phyloP scores from a whole-genome alignment of 1,139 yeast species.

The Ashbya aceris region DNA sequence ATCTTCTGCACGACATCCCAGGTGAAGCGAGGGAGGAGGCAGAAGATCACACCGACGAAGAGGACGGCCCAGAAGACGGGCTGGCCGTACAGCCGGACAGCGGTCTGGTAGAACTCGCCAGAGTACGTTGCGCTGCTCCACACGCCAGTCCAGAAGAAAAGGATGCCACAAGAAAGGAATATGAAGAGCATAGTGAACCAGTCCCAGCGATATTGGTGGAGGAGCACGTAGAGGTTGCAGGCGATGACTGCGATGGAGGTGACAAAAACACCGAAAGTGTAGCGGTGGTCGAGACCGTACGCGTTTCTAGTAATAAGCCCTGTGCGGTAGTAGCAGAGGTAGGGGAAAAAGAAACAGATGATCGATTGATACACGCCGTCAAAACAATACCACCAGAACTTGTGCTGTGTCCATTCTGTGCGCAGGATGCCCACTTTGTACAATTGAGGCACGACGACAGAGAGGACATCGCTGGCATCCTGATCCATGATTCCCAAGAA shows the following conservation, averaged over 20 bases:
- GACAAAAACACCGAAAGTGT: conserved; percentile 73
- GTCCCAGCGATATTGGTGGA: conserved; percentile 92
- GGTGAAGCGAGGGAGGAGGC: conserved; percentile 70
- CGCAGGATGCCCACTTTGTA: conserved; percentile 80
- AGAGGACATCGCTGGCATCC: conserved; percentile 76
- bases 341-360: conserved; percentile 82
- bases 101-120: conserved; percentile 69
- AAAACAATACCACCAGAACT: conserved; percentile 74
- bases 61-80: conserved; percentile 76
- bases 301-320: conserved; percentile 58
- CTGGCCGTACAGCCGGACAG: conserved; percentile 62
- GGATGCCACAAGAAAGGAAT: conserved; percentile 52
- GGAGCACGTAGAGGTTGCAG: conserved; percentile 68
- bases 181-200: conserved; percentile 66
- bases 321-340: conserved; percentile 48
- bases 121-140: conserved; percentile 61
- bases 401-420: conserved; percentile 67
- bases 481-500: conserved; percentile 88
- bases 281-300: conserved; percentile 66
- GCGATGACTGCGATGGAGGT: conserved; percentile 71
- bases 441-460: conserved; percentile 81
- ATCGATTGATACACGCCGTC: conserved; percentile 88
- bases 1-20: conserved; percentile 55
- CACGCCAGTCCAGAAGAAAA: conserved; percentile 84
- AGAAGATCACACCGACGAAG: conserved; percentile 59